phyloP scores from a whole-genome alignment of 2,329 filamentous ascomycete genomes.

The Verticillium nubilum region DNA sequence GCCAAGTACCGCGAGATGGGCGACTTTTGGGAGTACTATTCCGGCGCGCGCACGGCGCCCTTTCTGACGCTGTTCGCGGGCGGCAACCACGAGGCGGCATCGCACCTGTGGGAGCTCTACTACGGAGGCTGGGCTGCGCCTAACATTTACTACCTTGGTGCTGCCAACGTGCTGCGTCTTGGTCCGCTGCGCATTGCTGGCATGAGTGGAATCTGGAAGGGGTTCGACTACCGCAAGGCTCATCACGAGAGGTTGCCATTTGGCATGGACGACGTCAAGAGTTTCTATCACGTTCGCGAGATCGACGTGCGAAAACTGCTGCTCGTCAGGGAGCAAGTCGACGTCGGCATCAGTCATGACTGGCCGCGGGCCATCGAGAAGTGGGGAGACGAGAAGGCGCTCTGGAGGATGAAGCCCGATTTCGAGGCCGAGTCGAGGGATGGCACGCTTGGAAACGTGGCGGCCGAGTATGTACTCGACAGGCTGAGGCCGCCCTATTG shows the following conservation, averaged over 20 bases:
- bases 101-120: slow-evolving; percentile 85
- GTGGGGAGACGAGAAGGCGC: slow-evolving; percentile 60
- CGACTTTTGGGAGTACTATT: slow-evolving; percentile 94
- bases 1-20: slow-evolving; percentile 81
- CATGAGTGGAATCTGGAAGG: slow-evolving; percentile 93
- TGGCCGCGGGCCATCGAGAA: slow-evolving; percentile 85
- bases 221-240: slow-evolving; percentile 75
- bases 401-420: slow-evolving; percentile 69
- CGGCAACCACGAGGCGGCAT: slow-evolving; percentile 93
- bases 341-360: slow-evolving; percentile 89
- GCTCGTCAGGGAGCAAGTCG: slow-evolving; percentile 78
- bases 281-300: slow-evolving; percentile 86
- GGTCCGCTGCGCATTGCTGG: slow-evolving; percentile 84
- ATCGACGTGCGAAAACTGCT: slow-evolving; percentile 87
- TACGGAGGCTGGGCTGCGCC: slow-evolving; percentile 97
- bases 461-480: slow-evolving; percentile 76
- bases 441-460: slow-evolving; percentile 72
- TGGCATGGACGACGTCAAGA: slow-evolving; percentile 66
- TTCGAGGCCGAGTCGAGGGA: slow-evolving; percentile 72
- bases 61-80: slow-evolving; percentile 89
- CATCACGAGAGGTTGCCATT: slow-evolving; percentile 88
- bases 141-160: slow-evolving; percentile 95
- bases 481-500: slow-evolving; percentile 77
- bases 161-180: slow-evolving; percentile 79
- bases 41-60: slow-evolving; percentile 68